Percentiles rank a stretch among this genome's conserved stretches.
Evolutionary conservation across 1,139 yeast species (phyloP).

Genomic region (Yamadazyma triangularis): DNA sequence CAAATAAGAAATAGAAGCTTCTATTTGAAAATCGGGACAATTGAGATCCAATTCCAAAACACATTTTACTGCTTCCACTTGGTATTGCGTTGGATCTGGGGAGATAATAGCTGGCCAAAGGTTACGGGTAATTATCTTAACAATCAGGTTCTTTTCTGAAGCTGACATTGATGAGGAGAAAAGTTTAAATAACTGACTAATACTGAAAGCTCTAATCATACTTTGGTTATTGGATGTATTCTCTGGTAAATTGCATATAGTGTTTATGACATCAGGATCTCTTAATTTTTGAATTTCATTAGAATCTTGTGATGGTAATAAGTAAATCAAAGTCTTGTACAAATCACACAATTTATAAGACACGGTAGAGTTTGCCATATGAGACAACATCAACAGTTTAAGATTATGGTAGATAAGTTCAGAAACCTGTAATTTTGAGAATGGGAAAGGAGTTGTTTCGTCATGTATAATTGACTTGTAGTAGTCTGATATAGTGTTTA

Average conservation of each 20-base stretch:
- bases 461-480: slow-evolving; percentile 8
- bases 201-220: slow-evolving; percentile 36
- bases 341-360: slow-evolving; percentile 32
- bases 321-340: slow-evolving; percentile 33
- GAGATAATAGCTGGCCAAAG: slow-evolving; percentile 47
- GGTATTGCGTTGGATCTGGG: slow-evolving; percentile 43
- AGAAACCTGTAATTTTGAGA: slow-evolving; percentile 41
- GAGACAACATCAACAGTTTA: slow-evolving; percentile 26
- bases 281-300: slow-evolving; percentile 18
- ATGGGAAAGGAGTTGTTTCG: slow-evolving; percentile 32
- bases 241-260: slow-evolving; percentile 22
- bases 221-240: slow-evolving; percentile 5
- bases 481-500: slow-evolving; percentile 16
- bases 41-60: slow-evolving; percentile 40
- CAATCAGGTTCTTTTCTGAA: slow-evolving; percentile 21
- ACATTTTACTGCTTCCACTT: slow-evolving; percentile 58
- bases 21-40: slow-evolving; percentile 42
- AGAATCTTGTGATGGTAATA: slow-evolving; percentile 39
- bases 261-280: slow-evolving; percentile 19
- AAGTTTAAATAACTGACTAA: slow-evolving; percentile 40
- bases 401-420: slow-evolving; percentile 31
- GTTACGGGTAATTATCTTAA: slow-evolving; percentile 25
- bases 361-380: slow-evolving; percentile 14
- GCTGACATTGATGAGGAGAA: slow-evolving; percentile 22
- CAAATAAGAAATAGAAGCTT: slow-evolving; percentile 54